A percentile compares a stretch with the other conserved stretches of the same genome.
phyloP scores from a whole-genome alignment of 2,329 filamentous ascomycete genomes.

The Grosmannia huntii region DNA sequence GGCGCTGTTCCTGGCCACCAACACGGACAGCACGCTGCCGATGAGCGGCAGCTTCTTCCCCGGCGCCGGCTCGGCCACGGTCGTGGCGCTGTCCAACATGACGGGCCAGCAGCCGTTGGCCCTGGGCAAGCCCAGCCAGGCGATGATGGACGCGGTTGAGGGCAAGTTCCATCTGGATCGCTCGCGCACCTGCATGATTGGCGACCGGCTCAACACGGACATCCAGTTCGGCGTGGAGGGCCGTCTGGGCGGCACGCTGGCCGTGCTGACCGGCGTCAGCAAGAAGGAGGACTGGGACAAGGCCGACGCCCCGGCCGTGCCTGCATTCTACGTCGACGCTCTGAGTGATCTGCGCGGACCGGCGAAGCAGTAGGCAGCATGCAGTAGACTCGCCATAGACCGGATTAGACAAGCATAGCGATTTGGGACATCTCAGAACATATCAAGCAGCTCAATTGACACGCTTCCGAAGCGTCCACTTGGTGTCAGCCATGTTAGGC shows the following conservation, averaged over 20 bases:
- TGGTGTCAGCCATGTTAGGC: neutral
- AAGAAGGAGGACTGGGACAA: slow-evolving; percentile 74
- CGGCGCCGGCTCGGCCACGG: slow-evolving; percentile 66
- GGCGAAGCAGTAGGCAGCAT: neutral
- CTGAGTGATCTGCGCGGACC: slow-evolving; percentile 56
- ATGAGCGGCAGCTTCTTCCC: slow-evolving; percentile 75
- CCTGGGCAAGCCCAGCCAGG: slow-evolving; percentile 89
- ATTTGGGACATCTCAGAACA: too few species aligned
- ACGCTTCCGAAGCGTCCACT: neutral
- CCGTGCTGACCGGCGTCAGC: slow-evolving; percentile 80
- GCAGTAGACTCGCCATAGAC: neutral
- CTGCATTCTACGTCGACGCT: slow-evolving; percentile 72
- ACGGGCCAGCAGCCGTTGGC: slow-evolving; percentile 56
- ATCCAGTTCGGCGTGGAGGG: slow-evolving; percentile 92
- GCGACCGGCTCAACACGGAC: slow-evolving; percentile 86
- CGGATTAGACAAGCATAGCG: neutral
- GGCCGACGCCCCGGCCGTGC: slow-evolving; percentile 54
- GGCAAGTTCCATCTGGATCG: slow-evolving; percentile 87
- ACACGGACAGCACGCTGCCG: slow-evolving; percentile 81
- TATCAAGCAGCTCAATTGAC: neutral
- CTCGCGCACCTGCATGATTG: slow-evolving; percentile 83
- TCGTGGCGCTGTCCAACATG: slow-evolving; percentile 66
- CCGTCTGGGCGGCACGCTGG: slow-evolving; percentile 77
- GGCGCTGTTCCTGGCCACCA: slow-evolving; percentile 83
- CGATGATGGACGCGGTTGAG: slow-evolving; percentile 99